phyloP scores from a whole-genome alignment of 768 basidiomycete species.

The Pleurotus platypus region DNA sequence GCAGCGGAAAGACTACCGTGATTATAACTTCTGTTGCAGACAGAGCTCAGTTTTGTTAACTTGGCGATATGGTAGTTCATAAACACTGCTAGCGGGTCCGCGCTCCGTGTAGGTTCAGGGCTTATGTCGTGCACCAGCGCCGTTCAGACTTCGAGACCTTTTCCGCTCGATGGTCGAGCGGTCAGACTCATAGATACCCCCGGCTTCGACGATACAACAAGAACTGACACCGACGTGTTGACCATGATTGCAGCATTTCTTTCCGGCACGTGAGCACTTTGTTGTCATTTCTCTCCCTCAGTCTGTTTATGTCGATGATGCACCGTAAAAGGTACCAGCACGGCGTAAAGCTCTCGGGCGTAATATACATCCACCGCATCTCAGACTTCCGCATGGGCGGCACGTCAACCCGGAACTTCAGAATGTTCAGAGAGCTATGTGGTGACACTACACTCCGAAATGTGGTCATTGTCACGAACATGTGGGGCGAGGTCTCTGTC shows the following conservation, averaged over 20 bases:
- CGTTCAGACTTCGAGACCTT: slow-evolving; percentile 24
- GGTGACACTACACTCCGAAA: slow-evolving; percentile 39
- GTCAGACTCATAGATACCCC: slow-evolving; percentile 40
- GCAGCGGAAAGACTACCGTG: slow-evolving; percentile 16
- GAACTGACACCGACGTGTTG: slow-evolving; percentile 30
- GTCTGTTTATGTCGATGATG: not conserved
- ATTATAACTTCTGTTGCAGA: not conserved
- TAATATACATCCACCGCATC: slow-evolving; percentile 44
- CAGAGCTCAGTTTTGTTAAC: not conserved
- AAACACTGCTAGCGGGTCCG: slow-evolving; percentile 33
- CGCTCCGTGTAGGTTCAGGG: slow-evolving; percentile 30
- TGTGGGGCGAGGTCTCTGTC: slow-evolving; percentile 38
- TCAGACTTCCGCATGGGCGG: slow-evolving; percentile 37
- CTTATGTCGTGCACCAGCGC: slow-evolving; percentile 35
- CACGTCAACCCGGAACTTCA: slow-evolving; percentile 36
- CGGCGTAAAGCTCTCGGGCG: slow-evolving; percentile 31
- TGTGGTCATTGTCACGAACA: slow-evolving; percentile 46
- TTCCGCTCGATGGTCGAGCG: slow-evolving; percentile 22
- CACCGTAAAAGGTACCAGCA: not conserved
- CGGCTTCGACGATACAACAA: slow-evolving; percentile 37
- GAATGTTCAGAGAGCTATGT: slow-evolving; percentile 43
- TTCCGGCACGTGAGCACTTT: slow-evolving; percentile 12
- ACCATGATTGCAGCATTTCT: slow-evolving; percentile 25
- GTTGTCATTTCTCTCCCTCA: not conserved
- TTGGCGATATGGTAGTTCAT: slow-evolving; percentile 30